Conservation (phyloP, 495 filamentous ascomycete genomes). For the Rostrohypoxylon terebratum region DNA sequence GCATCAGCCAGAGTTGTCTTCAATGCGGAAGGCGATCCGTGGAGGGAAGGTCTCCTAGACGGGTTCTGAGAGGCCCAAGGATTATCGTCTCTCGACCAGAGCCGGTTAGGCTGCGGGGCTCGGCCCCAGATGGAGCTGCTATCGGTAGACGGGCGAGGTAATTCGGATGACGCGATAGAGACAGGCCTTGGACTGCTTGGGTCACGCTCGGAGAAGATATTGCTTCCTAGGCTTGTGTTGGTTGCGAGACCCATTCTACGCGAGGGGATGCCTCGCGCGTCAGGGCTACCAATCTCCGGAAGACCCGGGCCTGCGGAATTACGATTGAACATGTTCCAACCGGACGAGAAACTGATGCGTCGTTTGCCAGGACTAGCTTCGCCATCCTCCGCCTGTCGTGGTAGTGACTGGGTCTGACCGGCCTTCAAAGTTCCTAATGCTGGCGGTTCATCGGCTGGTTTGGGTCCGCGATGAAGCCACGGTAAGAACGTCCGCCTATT, state of each 20-base stretch:
- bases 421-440: constrained; percentile 78
- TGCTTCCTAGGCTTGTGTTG: constrained; percentile 72
- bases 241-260: constrained; percentile 71
- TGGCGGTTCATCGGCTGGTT: constrained; percentile 75
- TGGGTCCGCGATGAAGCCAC: constrained; percentile 75
- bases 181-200: constrained; percentile 79
- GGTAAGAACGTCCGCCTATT: constrained; percentile 63
- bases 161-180: constrained; percentile 82
- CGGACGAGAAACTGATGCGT: constrained; percentile 62
- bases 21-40: constrained; percentile 61
- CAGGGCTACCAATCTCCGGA: constrained; percentile 48
- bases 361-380: constrained; percentile 57
- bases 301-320: constrained; percentile 61
- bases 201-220: constrained; percentile 73
- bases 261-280: constrained; percentile 53
- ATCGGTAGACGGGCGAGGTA: constrained; percentile 84
- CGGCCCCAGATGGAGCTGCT: constrained; percentile 67
- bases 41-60: constrained; percentile 60
- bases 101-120: constrained; percentile 50
- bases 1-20: constrained; percentile 64
- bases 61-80: constrained; percentile 59
- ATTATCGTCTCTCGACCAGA: constrained; percentile 59
- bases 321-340: constrained; percentile 68
- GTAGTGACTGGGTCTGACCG: constrained; percentile 85
- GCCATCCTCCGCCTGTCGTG: constrained; percentile 63